Percentiles rank a stretch among this genome's conserved stretches.
Evolutionary conservation across 2,329 filamentous ascomycete species (phyloP).

Genomic region (Elsinoe perseae): DNA sequence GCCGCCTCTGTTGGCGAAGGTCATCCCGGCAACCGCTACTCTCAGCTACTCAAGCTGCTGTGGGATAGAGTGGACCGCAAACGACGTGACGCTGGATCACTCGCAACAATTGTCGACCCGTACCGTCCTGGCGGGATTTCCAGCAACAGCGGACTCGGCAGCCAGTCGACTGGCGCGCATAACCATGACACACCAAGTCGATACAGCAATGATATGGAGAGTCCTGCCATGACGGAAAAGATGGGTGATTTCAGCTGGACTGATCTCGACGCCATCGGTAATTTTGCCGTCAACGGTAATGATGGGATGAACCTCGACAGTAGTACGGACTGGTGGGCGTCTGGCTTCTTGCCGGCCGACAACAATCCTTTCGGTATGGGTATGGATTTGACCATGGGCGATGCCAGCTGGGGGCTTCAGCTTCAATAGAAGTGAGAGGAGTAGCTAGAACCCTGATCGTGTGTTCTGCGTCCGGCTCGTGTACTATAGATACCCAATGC

Average conservation of each 20-base stretch:
- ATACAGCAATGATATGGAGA: constrained; percentile 23
- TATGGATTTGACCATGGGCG: constrained; percentile 22
- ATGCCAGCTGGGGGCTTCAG: background rate
- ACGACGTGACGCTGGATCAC: constrained; percentile 19
- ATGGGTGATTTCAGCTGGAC: constrained; percentile 46
- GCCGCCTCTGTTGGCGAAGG: constrained; percentile 39
- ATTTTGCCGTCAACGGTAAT: constrained; percentile 41
- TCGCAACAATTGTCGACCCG: constrained; percentile 28
- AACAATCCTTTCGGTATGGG: constrained; percentile 27
- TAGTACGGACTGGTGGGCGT: constrained; percentile 31
- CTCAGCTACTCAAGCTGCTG: constrained; percentile 39
- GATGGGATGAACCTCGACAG: constrained; percentile 24
- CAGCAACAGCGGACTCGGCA: constrained; percentile 27
- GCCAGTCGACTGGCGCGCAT: constrained; percentile 18
- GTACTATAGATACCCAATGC: background rate
- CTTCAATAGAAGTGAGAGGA: too few relatives aligned
- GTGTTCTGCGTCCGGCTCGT: background rate
- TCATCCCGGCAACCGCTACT: constrained; percentile 42
- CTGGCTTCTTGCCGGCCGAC: constrained; percentile 31
- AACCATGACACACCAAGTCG: constrained; percentile 2
- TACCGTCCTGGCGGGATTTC: constrained; percentile 35
- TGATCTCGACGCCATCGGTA: constrained; percentile 40
- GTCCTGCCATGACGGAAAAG: constrained; percentile 37
- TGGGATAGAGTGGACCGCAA: constrained; percentile 41
- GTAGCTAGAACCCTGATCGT: background rate